Evolutionary conservation across 306 rosid species (phyloP), one percentile per base, ranked within the genome.

Genomic region (Medicago truncatula): DNA sequence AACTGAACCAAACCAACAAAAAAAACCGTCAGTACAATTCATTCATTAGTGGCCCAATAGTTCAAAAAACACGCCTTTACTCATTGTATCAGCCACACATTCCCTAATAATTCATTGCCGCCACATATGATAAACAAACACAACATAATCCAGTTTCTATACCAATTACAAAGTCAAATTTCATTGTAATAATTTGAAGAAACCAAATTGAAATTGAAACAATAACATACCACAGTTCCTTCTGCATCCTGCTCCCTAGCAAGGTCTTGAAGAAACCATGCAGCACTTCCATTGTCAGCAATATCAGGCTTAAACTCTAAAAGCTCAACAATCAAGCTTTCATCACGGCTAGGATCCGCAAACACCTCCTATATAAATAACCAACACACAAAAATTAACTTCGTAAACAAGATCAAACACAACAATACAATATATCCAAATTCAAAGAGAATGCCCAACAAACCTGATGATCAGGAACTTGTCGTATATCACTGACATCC

Each of bases 391-490:
- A 75, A 71, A 72, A 20, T 23, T 25, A 23, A 64, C 41, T 58
- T 46, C 21, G 38, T 3, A 49, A 39, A 68, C 38, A 65, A 53
- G 11, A 17, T n/a, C 28, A 60, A 60, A 69, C 41, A 80, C 11
- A 58, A 28, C 28, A 61, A 18, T 47, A 34, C 50, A 18, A 66
- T 53, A 56, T 70, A 46, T 38, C 36, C 20, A 60, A 70, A 47
- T 60, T 58, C 34, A 65, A 61, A 17, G 23, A 54, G 18, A 63
- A 62, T 71, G 34, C 38, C 39, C 2, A 52, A 25, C 82, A 54
- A 71, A 90, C 98, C 95, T 91, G 97, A 81, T 94, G 96, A 86
- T 87, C 89, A 34, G 97, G 97, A 21, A 94, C 98, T 81, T 91
- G 77, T 28, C 98, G 88, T 74, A 94, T 78, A 58, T 86, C 49